Conservation (phyloP, 352 stramenopile genomes). For the Phytopythium litorale region DNA sequence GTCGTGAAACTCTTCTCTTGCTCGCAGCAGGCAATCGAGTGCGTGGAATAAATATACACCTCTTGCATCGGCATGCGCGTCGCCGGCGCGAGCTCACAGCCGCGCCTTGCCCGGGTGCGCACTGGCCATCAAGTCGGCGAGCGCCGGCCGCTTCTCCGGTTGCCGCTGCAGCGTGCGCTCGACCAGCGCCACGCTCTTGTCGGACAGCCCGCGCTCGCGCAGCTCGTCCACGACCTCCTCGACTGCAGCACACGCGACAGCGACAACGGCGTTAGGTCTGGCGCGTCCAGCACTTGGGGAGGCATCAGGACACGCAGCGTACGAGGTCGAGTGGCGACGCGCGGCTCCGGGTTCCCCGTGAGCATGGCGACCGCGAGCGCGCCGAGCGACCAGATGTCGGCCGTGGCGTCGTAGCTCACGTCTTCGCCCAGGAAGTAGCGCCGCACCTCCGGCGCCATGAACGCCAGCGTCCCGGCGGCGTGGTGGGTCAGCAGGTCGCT, state of each 20-base stretch:
- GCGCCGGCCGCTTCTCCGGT: constrained; percentile 33
- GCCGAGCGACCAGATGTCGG: constrained; percentile 81
- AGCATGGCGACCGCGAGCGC: constrained; percentile 69
- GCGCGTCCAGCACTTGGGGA: background rate
- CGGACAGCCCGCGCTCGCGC: constrained; percentile 18
- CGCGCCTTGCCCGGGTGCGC: constrained; percentile 37
- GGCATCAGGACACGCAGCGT: background rate
- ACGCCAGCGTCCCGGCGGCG: constrained; percentile 68
- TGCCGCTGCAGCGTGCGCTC: constrained; percentile 35
- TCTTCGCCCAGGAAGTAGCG: constrained; percentile 67
- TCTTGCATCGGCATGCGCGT: background rate
- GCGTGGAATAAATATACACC: constrained; percentile 28
- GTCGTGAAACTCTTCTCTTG: background rate
- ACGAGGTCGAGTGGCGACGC: constrained; percentile 62
- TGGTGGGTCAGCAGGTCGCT: constrained; percentile 71
- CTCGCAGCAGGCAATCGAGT: background rate
- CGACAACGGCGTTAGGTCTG: background rate
- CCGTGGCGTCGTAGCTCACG: constrained; percentile 62
- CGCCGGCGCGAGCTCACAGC: constrained; percentile 20
- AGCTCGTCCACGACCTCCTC: constrained; percentile 59
- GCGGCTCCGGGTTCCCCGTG: constrained; percentile 56
- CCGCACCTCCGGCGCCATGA: constrained; percentile 79
- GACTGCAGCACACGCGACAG: constrained; percentile 19
- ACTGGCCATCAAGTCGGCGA: constrained; percentile 38
- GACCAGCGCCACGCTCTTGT: constrained; percentile 36